Base-by-base conservation (phyloP, 148 eudicot species). In the Camellia sinensis region DNA sequence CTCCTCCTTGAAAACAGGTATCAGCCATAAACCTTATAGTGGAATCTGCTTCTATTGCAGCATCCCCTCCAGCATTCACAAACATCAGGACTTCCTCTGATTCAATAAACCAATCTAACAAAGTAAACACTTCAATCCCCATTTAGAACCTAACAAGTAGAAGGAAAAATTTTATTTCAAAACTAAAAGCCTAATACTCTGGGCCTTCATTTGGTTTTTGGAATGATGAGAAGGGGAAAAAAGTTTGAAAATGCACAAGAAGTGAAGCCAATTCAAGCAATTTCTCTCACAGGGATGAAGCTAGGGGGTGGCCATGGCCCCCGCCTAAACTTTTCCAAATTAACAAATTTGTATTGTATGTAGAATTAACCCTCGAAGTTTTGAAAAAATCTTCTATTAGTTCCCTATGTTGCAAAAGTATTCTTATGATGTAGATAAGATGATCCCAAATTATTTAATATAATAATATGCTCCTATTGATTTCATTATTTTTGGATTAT, bases 21-120 rank as follows among this genome's bases (percentile, higher is more conserved):
- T 95, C 98, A 3, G 92, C 94, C 63, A 82, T 22, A 78, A 93
- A 82, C 22, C 74, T 87, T 60, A 91, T 73, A 62, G 76, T 79
- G 4, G 84, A 84, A 75, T 88, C 91, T 52, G 77, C 80, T 84
- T 72, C 90, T 62, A 65, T 60, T 46, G 86, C 53, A 56, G 66
- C 82, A 82, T 79, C 89, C 67, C 92, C 70, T 65, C 98, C 98
- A 80, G 96, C 92, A 85, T 95, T 95, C 40, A 95, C 82, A 78
- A 95, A 93, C 83, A 89, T 81, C 72, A 95, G 84, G 17, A 93
- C 86, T 71, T 91, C 96, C 22, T 88, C 97, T 93, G 88, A 19
- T 86, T 73, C 82, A 82, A 77, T 37, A 68, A 44, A 73, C 63
- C 18, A 74, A 69, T 19, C 17, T 22, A 73, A 80, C 80, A 74